Base-by-base conservation (phyloP, 1,284 basidiomycete genomes). In the Trichosporon ovoides region DNA sequence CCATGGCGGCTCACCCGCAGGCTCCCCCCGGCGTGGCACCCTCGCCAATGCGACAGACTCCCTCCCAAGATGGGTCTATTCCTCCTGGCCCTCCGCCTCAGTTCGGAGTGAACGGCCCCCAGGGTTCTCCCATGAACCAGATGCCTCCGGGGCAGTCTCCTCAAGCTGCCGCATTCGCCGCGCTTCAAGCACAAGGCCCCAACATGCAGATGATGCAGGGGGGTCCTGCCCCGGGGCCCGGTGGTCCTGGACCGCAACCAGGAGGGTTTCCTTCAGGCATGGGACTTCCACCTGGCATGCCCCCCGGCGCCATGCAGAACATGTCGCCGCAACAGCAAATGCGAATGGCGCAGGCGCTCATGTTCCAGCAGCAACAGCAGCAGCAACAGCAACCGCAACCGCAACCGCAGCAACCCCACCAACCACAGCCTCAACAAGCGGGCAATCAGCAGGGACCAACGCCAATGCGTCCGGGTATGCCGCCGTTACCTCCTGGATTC, bases 291-390 rank as follows among this genome's bases (percentile, higher is more conserved):
- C 56, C 56, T 1, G 56, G 56, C 24, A 54, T 58, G 3, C 56
- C 56, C 20, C 57, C 57, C 1, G 43, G 38, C 2, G 56, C 50
- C 2, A 31, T 58, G 31, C 59, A 61, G 36, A 60, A 59, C 54
- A 54, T 67, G 51, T 66, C 67, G 13, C 64, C 65, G 0, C 62
- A 65, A 34, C 70, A 72, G 38, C 70, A 70, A 55, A 66, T 68
- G 49, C 70, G 70, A 50, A 69, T 70, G 68, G 62, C 65, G 14
- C 62, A 66, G 24, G 69, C 68, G 4, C 66, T 71, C 63, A 60
- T 55, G 43, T 64, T 69, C 52, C 58, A 58, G 35, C 66, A 69
- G 55, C 62, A 61, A n/a, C 66, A 62, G 9, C 64, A 64, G 20
- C 35, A 52, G 7, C 40, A 37, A 10, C 52, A 53, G 14, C 43